Conservation (phyloP, 208 protist species). For the Acanthamoeba healyi region DNA sequence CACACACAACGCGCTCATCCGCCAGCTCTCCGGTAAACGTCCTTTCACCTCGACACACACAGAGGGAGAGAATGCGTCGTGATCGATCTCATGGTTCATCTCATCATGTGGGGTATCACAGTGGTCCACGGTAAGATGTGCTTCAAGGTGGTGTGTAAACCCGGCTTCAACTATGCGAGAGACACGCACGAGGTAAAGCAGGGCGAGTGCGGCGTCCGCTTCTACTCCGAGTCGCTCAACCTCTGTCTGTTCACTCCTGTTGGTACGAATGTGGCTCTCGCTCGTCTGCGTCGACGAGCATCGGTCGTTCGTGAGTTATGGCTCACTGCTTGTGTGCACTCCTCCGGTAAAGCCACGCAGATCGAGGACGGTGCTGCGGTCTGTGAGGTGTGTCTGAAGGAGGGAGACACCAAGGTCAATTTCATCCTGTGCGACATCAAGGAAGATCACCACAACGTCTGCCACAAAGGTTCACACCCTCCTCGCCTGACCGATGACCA, state of each 20-base stretch:
- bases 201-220: not conserved
- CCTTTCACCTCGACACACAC: not conserved
- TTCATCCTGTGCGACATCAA: constrained; percentile 44
- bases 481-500: too few relatives aligned
- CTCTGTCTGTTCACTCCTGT: constrained; percentile 59
- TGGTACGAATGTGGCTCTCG: not conserved
- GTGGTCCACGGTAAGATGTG: constrained; percentile 79
- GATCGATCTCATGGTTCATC: too few relatives aligned
- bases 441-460: not conserved
- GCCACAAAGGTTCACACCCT: not conserved
- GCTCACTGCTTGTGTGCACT: not conserved
- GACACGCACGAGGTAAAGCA: constrained; percentile 74
- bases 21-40: not conserved
- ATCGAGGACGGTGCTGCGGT: constrained; percentile 27
- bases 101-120: not conserved
- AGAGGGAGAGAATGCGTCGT: too few relatives aligned
- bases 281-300: not conserved
- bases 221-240: not conserved
- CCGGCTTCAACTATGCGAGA: constrained; percentile 84
- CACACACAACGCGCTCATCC: constrained; percentile 62
- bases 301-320: not conserved
- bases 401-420: constrained; percentile 59
- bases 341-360: not conserved
- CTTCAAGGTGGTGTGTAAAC: constrained; percentile 82
- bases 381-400: not conserved